A percentile compares a stretch with the other conserved stretches of the same genome.
Evolutionary conservation across 192 early-diverging fungal genomes (phyloP).

Genomic region (Rhizophagus clarus): DNA sequence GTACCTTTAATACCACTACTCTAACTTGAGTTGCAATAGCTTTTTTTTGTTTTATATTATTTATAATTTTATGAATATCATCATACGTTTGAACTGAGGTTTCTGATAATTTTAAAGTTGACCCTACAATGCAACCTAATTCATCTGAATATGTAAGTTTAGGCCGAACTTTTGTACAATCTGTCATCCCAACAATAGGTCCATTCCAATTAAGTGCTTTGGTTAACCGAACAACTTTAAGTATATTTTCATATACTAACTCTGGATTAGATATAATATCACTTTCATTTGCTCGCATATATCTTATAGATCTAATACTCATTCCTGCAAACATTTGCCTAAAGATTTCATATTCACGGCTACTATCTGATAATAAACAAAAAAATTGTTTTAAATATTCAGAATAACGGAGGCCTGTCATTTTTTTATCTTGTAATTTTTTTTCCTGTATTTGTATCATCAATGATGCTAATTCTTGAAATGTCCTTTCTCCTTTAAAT

Average conservation of each 20-base stretch:
- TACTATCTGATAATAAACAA: neutral
- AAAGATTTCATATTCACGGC: neutral
- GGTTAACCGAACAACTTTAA: neutral
- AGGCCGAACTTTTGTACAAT: neutral
- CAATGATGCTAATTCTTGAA: neutral
- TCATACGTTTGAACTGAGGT: neutral
- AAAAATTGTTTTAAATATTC: neutral
- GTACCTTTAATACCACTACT: neutral
- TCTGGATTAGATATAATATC: neutral
- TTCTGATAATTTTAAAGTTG: neutral
- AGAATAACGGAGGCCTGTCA: neutral
- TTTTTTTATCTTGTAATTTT: neutral
- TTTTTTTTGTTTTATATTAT: neutral
- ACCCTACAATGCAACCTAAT: neutral
- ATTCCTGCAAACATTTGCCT: neutral
- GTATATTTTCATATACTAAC: neutral
- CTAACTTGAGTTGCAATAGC: neutral
- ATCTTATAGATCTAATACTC: neutral
- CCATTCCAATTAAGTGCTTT: neutral
- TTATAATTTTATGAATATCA: neutral
- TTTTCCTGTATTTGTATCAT: neutral
- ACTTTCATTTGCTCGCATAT: neutral
- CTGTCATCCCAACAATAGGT: neutral
- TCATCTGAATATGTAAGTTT: constrained; percentile 3
- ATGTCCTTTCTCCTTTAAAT: neutral